A percentile compares a stretch with the other conserved stretches of the same genome.
Evolutionary conservation across 169 alveolate species (phyloP).

Genomic region (Eimeria tenella): DNA sequence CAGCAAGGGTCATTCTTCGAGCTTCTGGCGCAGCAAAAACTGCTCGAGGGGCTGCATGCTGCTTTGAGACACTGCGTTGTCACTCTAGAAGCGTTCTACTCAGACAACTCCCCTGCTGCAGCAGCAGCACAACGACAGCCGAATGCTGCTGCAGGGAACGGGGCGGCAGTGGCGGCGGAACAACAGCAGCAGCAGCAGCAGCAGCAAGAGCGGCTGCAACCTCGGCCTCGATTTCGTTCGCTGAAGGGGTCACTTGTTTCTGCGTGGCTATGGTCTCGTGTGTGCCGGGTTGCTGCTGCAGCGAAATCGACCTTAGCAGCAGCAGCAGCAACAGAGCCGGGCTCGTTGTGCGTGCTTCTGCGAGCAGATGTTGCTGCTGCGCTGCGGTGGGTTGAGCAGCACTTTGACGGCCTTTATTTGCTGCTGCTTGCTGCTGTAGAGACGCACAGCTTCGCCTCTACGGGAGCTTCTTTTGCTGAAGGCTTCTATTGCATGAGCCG

Average conservation of each 20-base stretch:
- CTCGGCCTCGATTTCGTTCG: background rate
- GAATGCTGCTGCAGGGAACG: conserved; percentile 12
- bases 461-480: conserved; percentile 69
- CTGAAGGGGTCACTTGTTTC: background rate
- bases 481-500: conserved; percentile 64
- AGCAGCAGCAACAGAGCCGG: conserved; percentile 34
- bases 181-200: conserved; percentile 56
- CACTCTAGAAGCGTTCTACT: conserved; percentile 10
- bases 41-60: conserved; percentile 66
- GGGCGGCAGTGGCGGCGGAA: background rate
- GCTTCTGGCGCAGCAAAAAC: conserved; percentile 78
- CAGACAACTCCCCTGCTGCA: background rate
- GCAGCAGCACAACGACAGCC: conserved; percentile 10
- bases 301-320: background rate
- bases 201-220: background rate
- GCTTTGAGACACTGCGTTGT: conserved; percentile 64
- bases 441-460: conserved; percentile 43
- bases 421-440: conserved; percentile 57
- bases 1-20: conserved; percentile 78
- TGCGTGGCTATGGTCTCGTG: conserved; percentile 29
- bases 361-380: conserved; percentile 30
- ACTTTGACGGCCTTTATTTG: conserved; percentile 49
- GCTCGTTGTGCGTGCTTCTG: conserved; percentile 6
- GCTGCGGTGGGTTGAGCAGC: conserved; percentile 45
- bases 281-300: background rate